Percentiles rank a stretch among this genome's conserved stretches.
These are phyloP conservation scores for Coprinellus aureogranulatus DNA, from an alignment of 768 basidiomycete genomes.

Conservation along the genomic window DNA sequence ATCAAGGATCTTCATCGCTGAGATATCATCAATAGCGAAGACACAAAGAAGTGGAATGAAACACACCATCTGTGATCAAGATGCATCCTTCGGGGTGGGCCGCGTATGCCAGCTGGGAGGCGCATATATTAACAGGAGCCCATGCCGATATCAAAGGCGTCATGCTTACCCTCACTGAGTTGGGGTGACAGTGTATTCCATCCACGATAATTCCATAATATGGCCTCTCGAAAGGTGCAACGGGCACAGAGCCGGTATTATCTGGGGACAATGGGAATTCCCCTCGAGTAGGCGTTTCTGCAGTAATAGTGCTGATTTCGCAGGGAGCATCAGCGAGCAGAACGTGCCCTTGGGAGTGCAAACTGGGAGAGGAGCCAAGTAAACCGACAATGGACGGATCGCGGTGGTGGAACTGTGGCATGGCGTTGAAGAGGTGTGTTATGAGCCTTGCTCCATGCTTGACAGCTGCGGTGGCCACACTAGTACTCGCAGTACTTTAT, in stretches of 20 bases:
- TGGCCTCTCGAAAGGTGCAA: constrained; percentile 60
- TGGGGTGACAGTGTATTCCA: constrained; percentile 88
- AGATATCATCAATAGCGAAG: neutral
- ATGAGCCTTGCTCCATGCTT: constrained; percentile 76
- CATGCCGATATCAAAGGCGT: neutral
- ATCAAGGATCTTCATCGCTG: constrained; percentile 85
- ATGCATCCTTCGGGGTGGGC: constrained; percentile 83
- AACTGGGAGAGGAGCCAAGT: constrained; percentile 71
- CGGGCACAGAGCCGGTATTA: too few species aligned
- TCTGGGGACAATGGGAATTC: too few species aligned
- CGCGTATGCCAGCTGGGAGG: constrained; percentile 66
- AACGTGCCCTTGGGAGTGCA: neutral
- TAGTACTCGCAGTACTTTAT: constrained; percentile 68
- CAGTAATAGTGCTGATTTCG: neutral
- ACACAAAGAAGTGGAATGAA: neutral
- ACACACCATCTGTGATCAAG: constrained; percentile 82
- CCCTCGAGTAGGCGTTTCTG: too few species aligned
- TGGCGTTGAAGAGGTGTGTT: constrained; percentile 91
- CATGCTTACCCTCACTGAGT: constrained; percentile 73
- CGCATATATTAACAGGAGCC: neutral
- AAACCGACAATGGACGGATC: constrained; percentile 91
- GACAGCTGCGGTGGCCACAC: constrained; percentile 69
- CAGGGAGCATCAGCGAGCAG: neutral
- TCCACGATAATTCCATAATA: constrained; percentile 91
- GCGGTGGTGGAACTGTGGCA: constrained; percentile 86